phyloP scores from a whole-genome alignment of 2,329 filamentous ascomycete species.

The Xylariales sp. region DNA sequence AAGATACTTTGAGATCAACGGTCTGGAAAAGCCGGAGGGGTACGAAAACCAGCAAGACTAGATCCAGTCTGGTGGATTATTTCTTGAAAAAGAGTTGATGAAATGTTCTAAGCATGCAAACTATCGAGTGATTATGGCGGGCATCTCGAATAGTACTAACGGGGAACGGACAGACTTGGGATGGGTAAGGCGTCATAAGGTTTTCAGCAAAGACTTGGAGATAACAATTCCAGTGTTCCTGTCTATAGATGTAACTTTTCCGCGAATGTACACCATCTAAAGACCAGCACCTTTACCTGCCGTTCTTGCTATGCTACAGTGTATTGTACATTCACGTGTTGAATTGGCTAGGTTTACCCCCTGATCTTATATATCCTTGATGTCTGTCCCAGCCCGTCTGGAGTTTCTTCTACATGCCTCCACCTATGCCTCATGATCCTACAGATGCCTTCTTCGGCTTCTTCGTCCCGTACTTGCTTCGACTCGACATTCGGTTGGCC shows the following conservation, averaged over 20 bases:
- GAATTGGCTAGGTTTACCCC: too few species aligned
- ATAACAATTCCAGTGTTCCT: neutral
- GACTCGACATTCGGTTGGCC: slow-evolving; percentile 71
- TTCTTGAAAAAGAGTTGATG: neutral
- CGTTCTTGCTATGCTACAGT: too few species aligned
- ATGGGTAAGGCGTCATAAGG: neutral
- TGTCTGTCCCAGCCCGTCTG: too few species aligned
- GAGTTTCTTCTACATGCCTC: too few species aligned
- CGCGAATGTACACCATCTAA: too few species aligned
- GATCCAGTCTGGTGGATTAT: slow-evolving; percentile 9
- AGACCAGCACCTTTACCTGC: too few species aligned
- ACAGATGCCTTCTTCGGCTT: slow-evolving; percentile 82
- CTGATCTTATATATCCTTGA: too few species aligned
- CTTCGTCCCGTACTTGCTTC: slow-evolving; percentile 98
- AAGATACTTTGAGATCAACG: slow-evolving; percentile 79
- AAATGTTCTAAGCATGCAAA: neutral
- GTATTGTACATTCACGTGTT: too few species aligned
- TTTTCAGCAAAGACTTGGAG: neutral
- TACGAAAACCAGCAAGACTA: slow-evolving; percentile 67
- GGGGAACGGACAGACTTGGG: neutral
- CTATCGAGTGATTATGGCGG: neutral
- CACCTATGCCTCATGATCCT: slow-evolving; percentile 25
- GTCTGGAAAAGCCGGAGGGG: slow-evolving; percentile 76
- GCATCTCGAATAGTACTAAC: neutral
- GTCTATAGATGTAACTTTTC: neutral